Evolutionary conservation across 768 basidiomycete genomes (phyloP), one percentile per base, ranked within the genome.

Genomic region (Mrakia frigida): DNA sequence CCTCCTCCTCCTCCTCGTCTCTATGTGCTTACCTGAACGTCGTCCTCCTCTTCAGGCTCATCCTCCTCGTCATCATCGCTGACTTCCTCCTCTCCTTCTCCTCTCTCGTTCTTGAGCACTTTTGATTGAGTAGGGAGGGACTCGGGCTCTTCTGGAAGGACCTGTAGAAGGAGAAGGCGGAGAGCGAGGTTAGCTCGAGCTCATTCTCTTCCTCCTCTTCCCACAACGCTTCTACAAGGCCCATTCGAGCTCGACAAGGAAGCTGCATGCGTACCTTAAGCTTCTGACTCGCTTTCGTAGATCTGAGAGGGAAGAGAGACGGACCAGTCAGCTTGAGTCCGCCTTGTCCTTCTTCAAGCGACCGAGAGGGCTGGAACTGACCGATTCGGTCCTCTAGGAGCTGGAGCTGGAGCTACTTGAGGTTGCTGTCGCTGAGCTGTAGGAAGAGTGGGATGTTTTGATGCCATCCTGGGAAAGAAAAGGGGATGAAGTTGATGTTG

Each of bases 101-200:
- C 76, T 63, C 71, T 53, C 65, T 77, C 76, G 37, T 60, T 33
- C 71, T 77, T 77, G 63, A 77, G 72, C 0, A 63, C 76, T 31
- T 77, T 77, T 9, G 76, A 69, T 31, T 71, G 76, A 13, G 76
- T 67, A 4, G 76, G 76, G 9, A 77, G 70, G 35, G 70, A 60
- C 67, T 77, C 76, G 10, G 76, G 76, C 63, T 77, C 76, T 33
- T 77, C 76, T n/a, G 76, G 76, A 31, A 77, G 72, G 43, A 77
- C 76, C 76, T 77, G 37, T 25, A 37, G 28, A n/a, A 65, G 6
- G 41, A 63, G 50, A 56, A 59, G 50, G 53, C 41, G 43, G 14
- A 70, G 33, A 41, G 25, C 13, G 43, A 11, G 6, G 43, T 41
- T 23, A 50, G 50, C 43, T 31, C 28, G 46, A 70, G 69, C 69